Evolutionary conservation across 2,329 filamentous ascomycete genomes (phyloP).

Genomic region (Thelonectria rubi): DNA sequence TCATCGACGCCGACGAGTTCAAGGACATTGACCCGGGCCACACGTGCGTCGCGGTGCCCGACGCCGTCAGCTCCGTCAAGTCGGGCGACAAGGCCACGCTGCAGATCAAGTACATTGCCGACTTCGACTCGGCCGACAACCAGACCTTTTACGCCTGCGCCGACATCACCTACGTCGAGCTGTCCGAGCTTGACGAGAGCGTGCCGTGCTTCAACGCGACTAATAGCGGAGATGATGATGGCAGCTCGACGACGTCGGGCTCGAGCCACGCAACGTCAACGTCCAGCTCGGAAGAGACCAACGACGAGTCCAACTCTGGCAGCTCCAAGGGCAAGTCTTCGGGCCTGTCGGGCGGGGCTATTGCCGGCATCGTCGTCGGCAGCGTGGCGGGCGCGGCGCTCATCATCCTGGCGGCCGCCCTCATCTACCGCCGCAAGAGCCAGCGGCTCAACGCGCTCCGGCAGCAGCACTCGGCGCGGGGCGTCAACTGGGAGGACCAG

Average conservation of each 20-base stretch:
- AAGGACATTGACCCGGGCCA: conserved; percentile 54
- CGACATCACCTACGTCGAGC: conserved; percentile 55
- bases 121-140: conserved; percentile 52
- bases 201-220: conserved; percentile 57
- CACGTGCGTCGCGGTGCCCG: conserved; percentile 54
- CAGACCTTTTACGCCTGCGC: conserved; percentile 60
- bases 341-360: conserved; percentile 70
- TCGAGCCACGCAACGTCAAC: conserved; percentile 29
- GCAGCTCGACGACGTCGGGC: conserved; percentile 8
- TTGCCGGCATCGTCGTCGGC: conserved; percentile 80
- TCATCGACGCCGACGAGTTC: conserved; percentile 49
- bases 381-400: conserved; percentile 69
- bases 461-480: conserved; percentile 25
- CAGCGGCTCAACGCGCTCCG: conserved; percentile 7
- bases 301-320: background rate
- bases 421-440: conserved; percentile 56
- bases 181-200: conserved; percentile 45
- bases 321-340: conserved; percentile 35
- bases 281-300: conserved; percentile 21
- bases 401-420: conserved; percentile 66
- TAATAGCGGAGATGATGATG: conserved; percentile 35
- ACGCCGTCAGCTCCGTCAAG: conserved; percentile 47
- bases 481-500: conserved; percentile 25
- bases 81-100: conserved; percentile 57
- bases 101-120: conserved; percentile 58